phyloP scores from a whole-genome alignment of 164 flowering plant genomes.

The Pachysandra terminalis region DNA sequence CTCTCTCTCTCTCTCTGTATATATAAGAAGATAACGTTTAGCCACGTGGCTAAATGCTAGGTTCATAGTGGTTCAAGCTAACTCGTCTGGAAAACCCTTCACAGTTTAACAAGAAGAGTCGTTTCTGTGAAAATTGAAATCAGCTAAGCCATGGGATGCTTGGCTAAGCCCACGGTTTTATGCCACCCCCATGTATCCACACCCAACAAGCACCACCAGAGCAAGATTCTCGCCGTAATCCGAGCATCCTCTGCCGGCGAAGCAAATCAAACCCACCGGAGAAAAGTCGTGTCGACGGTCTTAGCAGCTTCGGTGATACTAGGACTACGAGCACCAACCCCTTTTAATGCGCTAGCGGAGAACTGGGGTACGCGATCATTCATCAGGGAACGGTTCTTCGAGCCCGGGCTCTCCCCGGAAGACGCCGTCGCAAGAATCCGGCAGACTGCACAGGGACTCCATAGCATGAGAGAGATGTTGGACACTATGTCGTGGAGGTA shows the following conservation, averaged over 20 bases:
- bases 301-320: slow-evolving; percentile 34
- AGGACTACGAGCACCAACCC: slow-evolving; percentile 24
- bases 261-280: slow-evolving; percentile 14
- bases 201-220: slow-evolving; percentile 10
- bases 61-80: slow-evolving; percentile 26
- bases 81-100: background rate
- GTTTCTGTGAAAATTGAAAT: no score
- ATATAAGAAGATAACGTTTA: no score
- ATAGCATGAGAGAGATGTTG: slow-evolving; percentile 70
- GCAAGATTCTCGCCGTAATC: slow-evolving; percentile 1
- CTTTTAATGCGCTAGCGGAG: slow-evolving; percentile 47
- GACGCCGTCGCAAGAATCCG: slow-evolving; percentile 72
- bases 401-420: slow-evolving; percentile 79
- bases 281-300: slow-evolving; percentile 34
- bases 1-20: no score
- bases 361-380: slow-evolving; percentile 84
- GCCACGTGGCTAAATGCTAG: no score
- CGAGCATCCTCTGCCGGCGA: slow-evolving; percentile 21
- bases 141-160: slow-evolving; percentile 25
- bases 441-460: slow-evolving; percentile 81
- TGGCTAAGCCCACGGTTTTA: slow-evolving; percentile 26
- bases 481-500: slow-evolving; percentile 87
- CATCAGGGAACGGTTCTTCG: slow-evolving; percentile 50
- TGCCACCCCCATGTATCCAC: slow-evolving; percentile 14
- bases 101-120: background rate